phyloP scores from a whole-genome alignment of 805 yeast species.

The Maudiozyma saulgeensis region DNA sequence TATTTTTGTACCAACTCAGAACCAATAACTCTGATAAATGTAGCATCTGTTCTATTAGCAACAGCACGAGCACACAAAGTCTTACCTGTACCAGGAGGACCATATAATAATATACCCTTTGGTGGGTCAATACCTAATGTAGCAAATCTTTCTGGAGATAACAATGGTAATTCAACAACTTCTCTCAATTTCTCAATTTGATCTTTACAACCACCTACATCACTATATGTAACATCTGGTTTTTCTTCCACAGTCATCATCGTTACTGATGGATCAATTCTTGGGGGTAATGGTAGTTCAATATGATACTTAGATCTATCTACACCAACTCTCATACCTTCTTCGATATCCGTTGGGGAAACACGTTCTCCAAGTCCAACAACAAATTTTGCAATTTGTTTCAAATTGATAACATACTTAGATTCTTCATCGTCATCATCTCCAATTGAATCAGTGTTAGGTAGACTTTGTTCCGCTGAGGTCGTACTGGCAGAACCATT shows the following conservation, averaged over 20 bases:
- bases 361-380: constrained; percentile 95
- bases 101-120: constrained; percentile 90
- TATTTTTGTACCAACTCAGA: constrained; percentile 96
- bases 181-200: constrained; percentile 95
- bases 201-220: constrained; percentile 97
- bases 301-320: constrained; percentile 95
- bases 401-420: constrained; percentile 90
- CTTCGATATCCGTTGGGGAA: constrained; percentile 97
- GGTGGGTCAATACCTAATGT: constrained; percentile 98
- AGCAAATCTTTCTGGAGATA: constrained; percentile 95
- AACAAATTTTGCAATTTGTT: constrained; percentile 96
- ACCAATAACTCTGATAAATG: constrained; percentile 95
- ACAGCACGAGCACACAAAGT: constrained; percentile 98
- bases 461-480: constrained; percentile 9
- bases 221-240: constrained; percentile 97
- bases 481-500: constrained; percentile 1
- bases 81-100: constrained; percentile 99
- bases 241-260: constrained; percentile 99
- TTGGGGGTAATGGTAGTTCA: constrained; percentile 93
- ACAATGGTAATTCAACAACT: constrained; percentile 87
- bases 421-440: constrained; percentile 73
- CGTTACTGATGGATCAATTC: constrained; percentile 95
- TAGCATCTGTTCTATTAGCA: constrained; percentile 98
- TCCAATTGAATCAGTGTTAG: constrained; percentile 1
- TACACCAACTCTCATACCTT: constrained; percentile 99